Percentiles rank a stretch among this genome's conserved stretches.
phyloP scores from a whole-genome alignment of 257 asterid genomes.

The Rauvolfia tetraphylla region DNA sequence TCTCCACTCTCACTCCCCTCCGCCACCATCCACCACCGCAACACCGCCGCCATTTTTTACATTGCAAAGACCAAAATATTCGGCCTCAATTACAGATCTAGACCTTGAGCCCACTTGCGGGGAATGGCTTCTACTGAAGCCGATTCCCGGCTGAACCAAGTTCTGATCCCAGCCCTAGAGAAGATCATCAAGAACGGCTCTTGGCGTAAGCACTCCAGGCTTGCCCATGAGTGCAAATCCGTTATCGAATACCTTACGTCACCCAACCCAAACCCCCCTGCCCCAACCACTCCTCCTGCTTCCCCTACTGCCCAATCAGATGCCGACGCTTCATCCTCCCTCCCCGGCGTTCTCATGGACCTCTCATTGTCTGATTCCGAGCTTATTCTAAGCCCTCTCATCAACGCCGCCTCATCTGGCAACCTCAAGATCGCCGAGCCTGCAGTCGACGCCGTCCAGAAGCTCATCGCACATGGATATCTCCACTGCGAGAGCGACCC shows the following conservation, averaged over 20 bases:
- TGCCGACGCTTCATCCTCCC: constrained; percentile 36
- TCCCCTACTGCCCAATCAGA: constrained; percentile 51
- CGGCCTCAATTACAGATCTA: constrained; percentile 16
- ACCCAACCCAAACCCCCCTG: constrained; percentile 44
- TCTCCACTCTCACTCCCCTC: background rate
- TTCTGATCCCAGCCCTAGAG: constrained; percentile 76
- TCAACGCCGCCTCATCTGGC: constrained; percentile 61
- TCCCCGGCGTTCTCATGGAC: constrained; percentile 74
- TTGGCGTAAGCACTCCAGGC: constrained; percentile 94
- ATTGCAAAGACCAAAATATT: background rate
- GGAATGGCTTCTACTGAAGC: constrained; percentile 96
- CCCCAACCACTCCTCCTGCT: constrained; percentile 45
- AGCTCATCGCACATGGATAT: constrained; percentile 78
- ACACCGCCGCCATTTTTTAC: background rate
- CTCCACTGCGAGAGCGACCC: constrained; percentile 88
- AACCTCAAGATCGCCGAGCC: constrained; percentile 77
- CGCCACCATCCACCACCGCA: background rate
- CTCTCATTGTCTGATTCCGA: constrained; percentile 71
- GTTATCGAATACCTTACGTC: constrained; percentile 65
- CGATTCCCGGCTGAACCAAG: constrained; percentile 83
- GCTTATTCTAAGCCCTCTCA: constrained; percentile 67
- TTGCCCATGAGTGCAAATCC: constrained; percentile 84
- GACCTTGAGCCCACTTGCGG: constrained; percentile 26
- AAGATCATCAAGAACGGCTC: constrained; percentile 83
- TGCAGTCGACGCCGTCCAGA: constrained; percentile 90